Evolutionary conservation across 2,329 filamentous ascomycete species (phyloP), one percentile per base, ranked within the genome.

Genomic region (Aspergillus tubingensis): DNA sequence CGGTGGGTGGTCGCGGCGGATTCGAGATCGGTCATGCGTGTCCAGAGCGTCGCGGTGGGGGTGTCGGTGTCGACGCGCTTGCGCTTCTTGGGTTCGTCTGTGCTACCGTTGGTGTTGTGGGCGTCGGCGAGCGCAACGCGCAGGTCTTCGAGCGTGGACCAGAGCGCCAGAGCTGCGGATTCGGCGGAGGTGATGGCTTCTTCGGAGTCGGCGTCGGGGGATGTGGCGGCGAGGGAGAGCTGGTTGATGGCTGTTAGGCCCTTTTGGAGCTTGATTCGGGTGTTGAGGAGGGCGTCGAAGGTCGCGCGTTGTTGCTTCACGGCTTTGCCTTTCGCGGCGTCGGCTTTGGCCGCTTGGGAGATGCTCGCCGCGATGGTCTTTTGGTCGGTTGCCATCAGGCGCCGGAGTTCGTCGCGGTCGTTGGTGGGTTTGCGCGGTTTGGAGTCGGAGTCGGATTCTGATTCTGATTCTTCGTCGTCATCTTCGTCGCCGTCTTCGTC

Each of bases 201-300:
- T 43, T 79, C 71, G 2, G 39, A 43, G 5, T 55, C 53, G 77
- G 88, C 73, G 36, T 79, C 71, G 2, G 64, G 70, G 59, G 74
- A 67, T 39, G 71, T 68, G 8, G 75, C 75, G 1, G 83, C 67
- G 1, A 80, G 72, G 15, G 83, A 76, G 43, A 96, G 81, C 1
- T 92, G 89, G 75, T 97, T 97, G 25, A 89, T 86, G 0, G 91
- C 88, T 15, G 95, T 85, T 13, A 99, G 79, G 1, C 91, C 92
- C 76, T 97, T 98, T 75, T 99, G 96, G 17, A 99, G 80, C 62
- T 94, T 91, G 71, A 99, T 97, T 19, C 95, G 88, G 13, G 92
- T 85, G 77, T 96, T 96, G 32, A 99, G 84, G 0, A 98, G 85
- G 0, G 91, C 86, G 68, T 98, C 94, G 71, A 96, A 99, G 0